These are phyloP conservation scores for Umbellularia californica DNA, from an alignment of 164 flowering plant species.

Conservation along the genomic window DNA sequence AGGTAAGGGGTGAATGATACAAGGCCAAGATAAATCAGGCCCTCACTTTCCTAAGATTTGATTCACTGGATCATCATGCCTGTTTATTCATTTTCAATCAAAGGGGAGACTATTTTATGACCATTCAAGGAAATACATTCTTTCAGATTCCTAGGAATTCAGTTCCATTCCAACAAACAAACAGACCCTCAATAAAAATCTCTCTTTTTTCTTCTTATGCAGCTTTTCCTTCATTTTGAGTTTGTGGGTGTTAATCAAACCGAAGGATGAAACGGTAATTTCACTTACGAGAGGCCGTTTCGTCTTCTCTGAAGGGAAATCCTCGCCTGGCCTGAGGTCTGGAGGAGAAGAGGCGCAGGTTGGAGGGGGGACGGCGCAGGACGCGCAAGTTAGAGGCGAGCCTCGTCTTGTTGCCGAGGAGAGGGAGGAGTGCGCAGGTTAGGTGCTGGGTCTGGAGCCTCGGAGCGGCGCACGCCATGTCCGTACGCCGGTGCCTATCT, in stretches of 20 bases:
- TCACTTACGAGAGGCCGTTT: constrained; percentile 44
- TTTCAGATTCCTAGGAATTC: no score
- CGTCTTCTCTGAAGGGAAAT: constrained; percentile 28
- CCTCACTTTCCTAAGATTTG: no score
- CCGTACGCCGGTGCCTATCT: neutral
- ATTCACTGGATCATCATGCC: no score
- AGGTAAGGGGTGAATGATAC: no score
- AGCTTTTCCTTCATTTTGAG: neutral
- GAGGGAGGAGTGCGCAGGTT: constrained; percentile 24
- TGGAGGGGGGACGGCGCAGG: constrained; percentile 16
- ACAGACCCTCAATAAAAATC: no score
- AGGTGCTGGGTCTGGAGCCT: constrained; percentile 22
- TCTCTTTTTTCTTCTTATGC: neutral
- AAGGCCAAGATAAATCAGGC: no score
- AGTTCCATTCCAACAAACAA: no score
- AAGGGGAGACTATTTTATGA: no score
- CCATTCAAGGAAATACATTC: no score
- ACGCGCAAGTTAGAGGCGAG: constrained; percentile 13
- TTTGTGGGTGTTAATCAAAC: no score
- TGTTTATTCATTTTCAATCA: no score
- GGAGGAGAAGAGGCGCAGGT: constrained; percentile 11
- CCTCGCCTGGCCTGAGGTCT: constrained; percentile 38
- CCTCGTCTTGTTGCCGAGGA: constrained; percentile 15
- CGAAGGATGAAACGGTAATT: neutral
- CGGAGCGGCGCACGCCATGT: constrained; percentile 28